These are phyloP conservation scores for Stentor coeruleus DNA, from an alignment of 73 alveolate genomes.

Conservation along the genomic window DNA sequence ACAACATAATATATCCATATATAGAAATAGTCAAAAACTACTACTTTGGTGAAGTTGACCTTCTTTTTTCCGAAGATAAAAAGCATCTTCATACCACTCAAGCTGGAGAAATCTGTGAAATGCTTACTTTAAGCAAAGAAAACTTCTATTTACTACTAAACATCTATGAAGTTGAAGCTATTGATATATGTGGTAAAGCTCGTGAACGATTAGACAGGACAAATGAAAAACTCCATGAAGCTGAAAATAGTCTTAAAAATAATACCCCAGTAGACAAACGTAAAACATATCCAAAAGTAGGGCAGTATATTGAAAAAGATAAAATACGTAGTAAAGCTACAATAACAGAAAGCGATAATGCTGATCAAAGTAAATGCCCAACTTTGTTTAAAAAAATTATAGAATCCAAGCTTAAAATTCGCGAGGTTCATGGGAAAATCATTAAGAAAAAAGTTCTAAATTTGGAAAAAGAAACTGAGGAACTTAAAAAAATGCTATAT, in stretches of 20 bases:
- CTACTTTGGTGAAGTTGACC: slow-evolving; percentile 45
- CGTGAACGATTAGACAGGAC: slow-evolving; percentile 30
- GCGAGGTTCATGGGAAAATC: neutral
- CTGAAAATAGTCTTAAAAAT: slow-evolving; percentile 2
- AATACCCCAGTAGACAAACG: neutral
- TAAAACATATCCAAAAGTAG: neutral
- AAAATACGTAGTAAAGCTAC: neutral
- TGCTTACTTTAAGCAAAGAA: slow-evolving; percentile 29
- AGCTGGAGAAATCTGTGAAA: slow-evolving; percentile 40
- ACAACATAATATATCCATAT: slow-evolving; percentile 23
- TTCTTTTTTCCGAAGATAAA: slow-evolving; percentile 30
- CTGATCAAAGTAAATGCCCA: neutral
- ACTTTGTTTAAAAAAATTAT: neutral
- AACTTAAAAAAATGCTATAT: neutral
- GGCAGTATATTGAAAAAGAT: neutral
- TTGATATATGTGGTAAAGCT: slow-evolving; percentile 40
- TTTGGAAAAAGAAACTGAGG: neutral
- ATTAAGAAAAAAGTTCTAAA: neutral
- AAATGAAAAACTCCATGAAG: slow-evolving; percentile 29
- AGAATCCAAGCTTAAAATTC: neutral
- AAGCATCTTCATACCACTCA: slow-evolving; percentile 40
- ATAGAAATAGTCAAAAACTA: slow-evolving; percentile 30
- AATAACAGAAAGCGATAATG: neutral
- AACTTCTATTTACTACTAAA: slow-evolving; percentile 31
- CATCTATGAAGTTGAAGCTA: slow-evolving; percentile 43